Evolutionary conservation across 805 yeast species (phyloP).

Genomic region (Candida awuae): DNA sequence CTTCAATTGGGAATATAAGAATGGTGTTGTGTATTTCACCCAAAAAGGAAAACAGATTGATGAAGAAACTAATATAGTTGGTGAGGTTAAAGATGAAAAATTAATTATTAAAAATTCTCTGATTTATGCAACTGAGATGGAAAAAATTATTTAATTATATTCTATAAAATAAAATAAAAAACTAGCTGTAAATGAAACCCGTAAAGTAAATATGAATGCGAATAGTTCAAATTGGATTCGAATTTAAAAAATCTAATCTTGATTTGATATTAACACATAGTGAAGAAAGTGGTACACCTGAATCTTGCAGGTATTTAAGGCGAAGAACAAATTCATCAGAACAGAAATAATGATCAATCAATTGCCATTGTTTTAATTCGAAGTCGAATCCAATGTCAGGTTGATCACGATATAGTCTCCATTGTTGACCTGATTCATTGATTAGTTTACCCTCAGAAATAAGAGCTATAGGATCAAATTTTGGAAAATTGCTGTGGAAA

Average conservation of each 20-base stretch:
- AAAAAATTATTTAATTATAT: constrained; percentile 62
- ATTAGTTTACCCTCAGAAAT: constrained; percentile 31
- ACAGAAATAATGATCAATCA: constrained; percentile 36
- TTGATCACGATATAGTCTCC: constrained; percentile 27
- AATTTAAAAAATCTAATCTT: constrained; percentile 3
- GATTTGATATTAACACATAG: constrained; percentile 2
- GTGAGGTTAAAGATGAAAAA: constrained; percentile 33
- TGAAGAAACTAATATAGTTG: background rate
- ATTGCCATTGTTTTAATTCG: constrained; percentile 51
- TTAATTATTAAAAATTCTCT: constrained; percentile 62
- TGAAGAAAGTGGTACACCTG: constrained; percentile 22
- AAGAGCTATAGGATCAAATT: constrained; percentile 38
- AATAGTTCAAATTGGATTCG: background rate
- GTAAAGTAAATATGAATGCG: too few species aligned
- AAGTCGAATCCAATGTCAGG: constrained; percentile 39
- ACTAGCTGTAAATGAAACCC: too few species aligned
- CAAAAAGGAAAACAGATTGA: constrained; percentile 17
- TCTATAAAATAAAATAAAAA: background rate
- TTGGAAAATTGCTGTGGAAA: constrained; percentile 48
- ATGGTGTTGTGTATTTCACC: constrained; percentile 43
- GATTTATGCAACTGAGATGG: constrained; percentile 83
- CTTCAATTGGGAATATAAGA: constrained; percentile 50
- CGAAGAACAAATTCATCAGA: constrained; percentile 16
- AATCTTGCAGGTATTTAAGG: constrained; percentile 18
- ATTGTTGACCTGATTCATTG: constrained; percentile 16